Base-by-base conservation (phyloP, 2,329 filamentous ascomycete species). In the Pyrenophora teres region DNA sequence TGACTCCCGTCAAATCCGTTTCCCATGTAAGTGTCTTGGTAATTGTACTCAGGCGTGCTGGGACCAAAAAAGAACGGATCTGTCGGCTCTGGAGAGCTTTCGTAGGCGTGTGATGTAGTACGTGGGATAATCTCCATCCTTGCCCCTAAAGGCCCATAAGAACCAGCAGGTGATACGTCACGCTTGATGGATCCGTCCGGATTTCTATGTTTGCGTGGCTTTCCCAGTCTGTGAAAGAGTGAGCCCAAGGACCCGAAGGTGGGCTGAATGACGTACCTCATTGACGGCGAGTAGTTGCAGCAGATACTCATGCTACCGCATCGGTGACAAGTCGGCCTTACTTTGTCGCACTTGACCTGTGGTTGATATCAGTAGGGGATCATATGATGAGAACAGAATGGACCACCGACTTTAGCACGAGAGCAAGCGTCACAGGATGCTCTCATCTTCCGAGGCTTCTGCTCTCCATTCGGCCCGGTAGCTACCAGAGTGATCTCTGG, bases 381-480 rank as follows among this genome's bases (percentile, higher is more conserved):
- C 9, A 3, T 5, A 13, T 18, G 21, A 16, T 25, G 12, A 40
- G 19, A 18, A 10, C 12, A 31, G 16, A 27, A 19, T 21, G 3
- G 19, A 5, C 5, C 19, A 21, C 4, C 18, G 61, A 66, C 64
- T 54, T 73, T 73, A 30, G 70, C 69, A 43, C 69, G 69, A 31
- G 70, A 73, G 60, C 70, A 73, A 27, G 70, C 70, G 56, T 73
- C 70, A 35, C 70, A 73, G 23, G 70, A 73, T 54, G 70, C 70
- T 54, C 70, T 63, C 55, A 73, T 68, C 58, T 73, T 73, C 33
- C 70, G 67, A 46, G 68, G 66, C 58, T 71, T 73, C 37, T 56
- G 55, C 38, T 66, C 63, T 21, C 60, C 62, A 10, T 62, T 59
- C 3, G 62, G 56, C 23, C 58, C 58, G 45, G 52, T 62, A 21